Conservation (phyloP, 345 rosid species). For the Linum trigynum region DNA sequence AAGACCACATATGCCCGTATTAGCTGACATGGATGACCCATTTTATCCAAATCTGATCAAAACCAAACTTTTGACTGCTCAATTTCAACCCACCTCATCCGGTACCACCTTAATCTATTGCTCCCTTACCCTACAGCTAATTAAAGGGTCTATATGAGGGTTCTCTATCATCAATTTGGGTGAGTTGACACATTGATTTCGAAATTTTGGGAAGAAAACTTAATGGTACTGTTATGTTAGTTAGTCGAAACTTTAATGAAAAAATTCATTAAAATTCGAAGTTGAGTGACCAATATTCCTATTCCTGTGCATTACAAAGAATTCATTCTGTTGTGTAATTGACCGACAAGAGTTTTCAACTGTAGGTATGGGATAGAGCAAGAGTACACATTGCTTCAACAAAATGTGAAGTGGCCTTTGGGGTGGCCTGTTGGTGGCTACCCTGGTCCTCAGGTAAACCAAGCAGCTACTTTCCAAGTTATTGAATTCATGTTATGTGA, state of each 20-base stretch:
- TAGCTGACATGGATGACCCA: too few species aligned
- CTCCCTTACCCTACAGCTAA: too few species aligned
- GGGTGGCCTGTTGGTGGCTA: constrained; percentile 99
- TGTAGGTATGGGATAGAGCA: constrained; percentile 92
- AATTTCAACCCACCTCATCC: too few species aligned
- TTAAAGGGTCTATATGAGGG: too few species aligned
- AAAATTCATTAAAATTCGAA: too few species aligned
- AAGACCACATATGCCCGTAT: too few species aligned
- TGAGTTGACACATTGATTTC: not conserved
- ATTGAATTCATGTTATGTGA: not conserved
- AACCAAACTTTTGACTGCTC: too few species aligned
- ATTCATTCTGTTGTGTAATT: not conserved
- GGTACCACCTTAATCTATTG: too few species aligned
- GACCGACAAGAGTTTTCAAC: not conserved
- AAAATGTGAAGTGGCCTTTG: constrained; percentile 87
- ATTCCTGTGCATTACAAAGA: not conserved
- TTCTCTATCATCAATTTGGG: too few species aligned
- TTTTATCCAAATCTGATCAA: too few species aligned
- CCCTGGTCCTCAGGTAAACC: constrained; percentile 90
- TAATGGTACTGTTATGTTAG: too few species aligned
- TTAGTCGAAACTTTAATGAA: too few species aligned
- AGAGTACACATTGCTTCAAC: constrained; percentile 90
- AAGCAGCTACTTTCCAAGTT: not conserved
- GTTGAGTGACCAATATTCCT: not conserved
- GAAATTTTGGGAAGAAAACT: not conserved